A percentile compares a stretch with the other conserved stretches of the same genome.
Evolutionary conservation across 169 alveolate species (phyloP).

Genomic region (Cryptosporidium meleagridis): DNA sequence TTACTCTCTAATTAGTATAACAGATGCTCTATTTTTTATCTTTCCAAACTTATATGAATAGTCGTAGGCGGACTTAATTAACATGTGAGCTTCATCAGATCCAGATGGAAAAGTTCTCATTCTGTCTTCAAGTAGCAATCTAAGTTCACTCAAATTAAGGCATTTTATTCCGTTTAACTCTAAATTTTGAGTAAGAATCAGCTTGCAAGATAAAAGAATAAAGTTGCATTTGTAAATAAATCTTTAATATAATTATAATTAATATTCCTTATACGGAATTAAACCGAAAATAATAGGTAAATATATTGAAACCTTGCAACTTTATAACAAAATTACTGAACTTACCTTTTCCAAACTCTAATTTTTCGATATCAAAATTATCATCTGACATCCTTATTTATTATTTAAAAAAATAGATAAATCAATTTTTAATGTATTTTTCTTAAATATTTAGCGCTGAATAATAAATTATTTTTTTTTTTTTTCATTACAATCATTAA

Average conservation of each 20-base stretch:
- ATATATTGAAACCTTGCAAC: neutral
- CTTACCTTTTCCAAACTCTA: conserved; percentile 73
- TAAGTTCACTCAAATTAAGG: conserved; percentile 46
- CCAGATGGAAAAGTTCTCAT: conserved; percentile 35
- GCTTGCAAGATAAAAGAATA: neutral
- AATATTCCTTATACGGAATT: neutral
- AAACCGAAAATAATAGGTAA: neutral
- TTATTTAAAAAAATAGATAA: neutral
- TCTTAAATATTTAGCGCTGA: neutral
- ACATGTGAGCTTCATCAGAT: conserved; percentile 57
- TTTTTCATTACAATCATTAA: neutral
- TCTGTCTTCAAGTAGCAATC: conserved; percentile 55
- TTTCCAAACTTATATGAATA: conserved; percentile 84
- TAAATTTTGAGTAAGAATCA: neutral
- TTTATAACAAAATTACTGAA: neutral
- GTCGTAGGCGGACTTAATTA: conserved; percentile 84
- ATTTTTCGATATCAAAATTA: conserved; percentile 53
- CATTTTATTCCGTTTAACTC: conserved; percentile 44
- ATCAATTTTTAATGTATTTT: neutral
- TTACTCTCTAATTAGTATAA: conserved; percentile 86
- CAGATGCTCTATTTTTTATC: conserved; percentile 83
- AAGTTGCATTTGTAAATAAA: neutral
- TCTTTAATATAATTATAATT: too few relatives aligned
- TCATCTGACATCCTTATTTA: conserved; percentile 42
- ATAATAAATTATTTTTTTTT: neutral